Percentiles rank a stretch among this genome's conserved stretches.
Conservation (phyloP, 345 rosid species). For the Bruguiera gymnorhiza region DNA sequence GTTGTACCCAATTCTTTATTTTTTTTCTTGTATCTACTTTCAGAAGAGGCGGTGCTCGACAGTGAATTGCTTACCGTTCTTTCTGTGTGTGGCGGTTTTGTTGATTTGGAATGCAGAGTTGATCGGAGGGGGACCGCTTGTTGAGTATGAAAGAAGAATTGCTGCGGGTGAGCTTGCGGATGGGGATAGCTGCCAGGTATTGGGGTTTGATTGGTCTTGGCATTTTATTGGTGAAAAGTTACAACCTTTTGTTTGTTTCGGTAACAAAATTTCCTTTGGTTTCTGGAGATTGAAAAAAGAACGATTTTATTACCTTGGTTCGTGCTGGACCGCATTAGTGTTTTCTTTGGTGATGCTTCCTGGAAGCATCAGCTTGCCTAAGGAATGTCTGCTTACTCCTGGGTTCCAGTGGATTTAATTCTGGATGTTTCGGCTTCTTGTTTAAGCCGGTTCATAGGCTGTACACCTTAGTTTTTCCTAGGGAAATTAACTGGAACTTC, state of each 20-base stretch:
- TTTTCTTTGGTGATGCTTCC: neutral
- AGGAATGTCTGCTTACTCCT: too few species aligned
- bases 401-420: neutral
- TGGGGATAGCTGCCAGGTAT: constrained; percentile 88
- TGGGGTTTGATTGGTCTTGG: neutral
- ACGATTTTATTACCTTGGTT: neutral
- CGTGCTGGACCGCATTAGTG: neutral
- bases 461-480: neutral
- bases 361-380: too few species aligned
- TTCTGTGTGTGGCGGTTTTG: neutral
- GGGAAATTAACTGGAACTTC: neutral
- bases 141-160: constrained; percentile 85
- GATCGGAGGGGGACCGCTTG: constrained; percentile 66
- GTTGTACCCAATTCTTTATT: constrained; percentile 19
- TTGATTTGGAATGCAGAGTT: constrained; percentile 41
- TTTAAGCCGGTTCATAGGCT: neutral
- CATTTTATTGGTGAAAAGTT: neutral
- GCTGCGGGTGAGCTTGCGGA: constrained; percentile 74
- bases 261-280: neutral
- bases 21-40: neutral
- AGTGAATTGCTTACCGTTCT: neutral
- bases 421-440: neutral
- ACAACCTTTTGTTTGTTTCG: too few species aligned
- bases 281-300: neutral
- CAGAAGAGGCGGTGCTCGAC: neutral